Evolutionary conservation across 2,329 filamentous ascomycete genomes (phyloP).

Genomic region (Ophiocordyceps camponoti-floridani): DNA sequence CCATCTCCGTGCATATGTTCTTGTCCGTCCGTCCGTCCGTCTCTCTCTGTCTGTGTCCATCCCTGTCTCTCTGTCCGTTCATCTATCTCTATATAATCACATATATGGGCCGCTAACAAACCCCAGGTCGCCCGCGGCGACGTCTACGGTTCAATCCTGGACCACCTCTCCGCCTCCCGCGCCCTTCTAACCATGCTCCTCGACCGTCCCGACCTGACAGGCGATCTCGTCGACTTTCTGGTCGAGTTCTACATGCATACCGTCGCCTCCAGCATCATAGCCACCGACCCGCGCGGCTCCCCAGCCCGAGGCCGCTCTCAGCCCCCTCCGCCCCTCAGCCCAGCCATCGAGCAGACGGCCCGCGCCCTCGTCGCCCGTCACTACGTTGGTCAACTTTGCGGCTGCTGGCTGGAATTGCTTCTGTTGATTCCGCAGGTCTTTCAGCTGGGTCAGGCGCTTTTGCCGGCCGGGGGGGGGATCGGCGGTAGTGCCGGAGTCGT

Average conservation of each 20-base stretch:
- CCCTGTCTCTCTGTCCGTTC: slow-evolving; percentile 9
- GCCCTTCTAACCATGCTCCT: slow-evolving; percentile 20
- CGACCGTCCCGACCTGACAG: slow-evolving; percentile 11
- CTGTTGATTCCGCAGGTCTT: slow-evolving; percentile 20
- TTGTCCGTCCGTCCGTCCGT: too few relatives aligned
- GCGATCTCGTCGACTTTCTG: slow-evolving; percentile 23
- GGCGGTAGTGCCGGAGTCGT: not conserved
- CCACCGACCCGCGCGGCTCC: slow-evolving; percentile 15
- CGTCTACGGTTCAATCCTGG: slow-evolving; percentile 24
- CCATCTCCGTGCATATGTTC: too few relatives aligned
- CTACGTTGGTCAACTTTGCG: slow-evolving; percentile 19
- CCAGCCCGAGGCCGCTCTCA: slow-evolving; percentile 5
- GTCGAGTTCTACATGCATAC: slow-evolving; percentile 31
- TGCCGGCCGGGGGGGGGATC: slow-evolving; percentile 10
- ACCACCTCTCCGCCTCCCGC: slow-evolving; percentile 25
- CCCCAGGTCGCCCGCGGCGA: slow-evolving; percentile 21
- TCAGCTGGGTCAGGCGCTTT: slow-evolving; percentile 21
- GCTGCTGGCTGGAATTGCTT: slow-evolving; percentile 20
- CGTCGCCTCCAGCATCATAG: slow-evolving; percentile 26
- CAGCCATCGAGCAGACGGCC: slow-evolving; percentile 12
- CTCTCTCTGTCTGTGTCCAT: not conserved
- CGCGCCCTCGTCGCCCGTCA: slow-evolving; percentile 10
- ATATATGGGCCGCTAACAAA: too few relatives aligned
- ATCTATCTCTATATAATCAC: not conserved
- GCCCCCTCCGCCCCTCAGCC: slow-evolving; percentile 8